These are phyloP conservation scores for Pezicula carpinea DNA, from an alignment of 2,329 filamentous ascomycete species.

Conservation along the genomic window DNA sequence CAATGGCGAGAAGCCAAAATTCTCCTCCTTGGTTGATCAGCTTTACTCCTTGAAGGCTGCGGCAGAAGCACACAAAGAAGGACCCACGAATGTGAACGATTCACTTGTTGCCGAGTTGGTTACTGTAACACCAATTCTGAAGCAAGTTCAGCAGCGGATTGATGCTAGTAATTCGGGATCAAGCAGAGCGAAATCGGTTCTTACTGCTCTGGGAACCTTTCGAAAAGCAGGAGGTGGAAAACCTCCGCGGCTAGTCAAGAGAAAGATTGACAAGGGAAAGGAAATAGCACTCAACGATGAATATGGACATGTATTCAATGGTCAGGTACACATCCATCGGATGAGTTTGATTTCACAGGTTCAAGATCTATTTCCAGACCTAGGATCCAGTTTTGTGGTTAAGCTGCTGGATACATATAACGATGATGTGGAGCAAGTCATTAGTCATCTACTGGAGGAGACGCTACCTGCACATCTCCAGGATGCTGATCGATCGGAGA, in stretches of 20 bases:
- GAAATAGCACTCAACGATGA: constrained; percentile 35
- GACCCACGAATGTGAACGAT: constrained; percentile 52
- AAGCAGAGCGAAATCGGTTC: constrained; percentile 53
- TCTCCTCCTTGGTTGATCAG: constrained; percentile 75
- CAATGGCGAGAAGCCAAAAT: constrained; percentile 61
- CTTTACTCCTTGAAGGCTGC: constrained; percentile 74
- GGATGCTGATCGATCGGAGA: constrained; percentile 57
- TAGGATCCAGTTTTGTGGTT: constrained; percentile 78
- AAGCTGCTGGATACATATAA: constrained; percentile 75
- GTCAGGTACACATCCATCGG: constrained; percentile 60
- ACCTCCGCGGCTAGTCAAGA: constrained; percentile 45
- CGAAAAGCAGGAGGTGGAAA: constrained; percentile 50
- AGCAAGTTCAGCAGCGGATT: constrained; percentile 52
- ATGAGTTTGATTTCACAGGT: constrained; percentile 84
- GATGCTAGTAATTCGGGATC: constrained; percentile 45
- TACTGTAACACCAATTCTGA: constrained; percentile 72
- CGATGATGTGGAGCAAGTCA: constrained; percentile 73
- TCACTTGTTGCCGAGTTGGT: constrained; percentile 80
- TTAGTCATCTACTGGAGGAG: constrained; percentile 76
- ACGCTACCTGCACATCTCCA: constrained; percentile 67
- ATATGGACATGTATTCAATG: constrained; percentile 9
- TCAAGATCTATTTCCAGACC: constrained; percentile 88
- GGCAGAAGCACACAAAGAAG: constrained; percentile 58
- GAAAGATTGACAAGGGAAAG: constrained; percentile 65
- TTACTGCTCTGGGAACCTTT: constrained; percentile 56